Conservation (phyloP, 768 basidiomycete species). For the Pisolithus orientalis region DNA sequence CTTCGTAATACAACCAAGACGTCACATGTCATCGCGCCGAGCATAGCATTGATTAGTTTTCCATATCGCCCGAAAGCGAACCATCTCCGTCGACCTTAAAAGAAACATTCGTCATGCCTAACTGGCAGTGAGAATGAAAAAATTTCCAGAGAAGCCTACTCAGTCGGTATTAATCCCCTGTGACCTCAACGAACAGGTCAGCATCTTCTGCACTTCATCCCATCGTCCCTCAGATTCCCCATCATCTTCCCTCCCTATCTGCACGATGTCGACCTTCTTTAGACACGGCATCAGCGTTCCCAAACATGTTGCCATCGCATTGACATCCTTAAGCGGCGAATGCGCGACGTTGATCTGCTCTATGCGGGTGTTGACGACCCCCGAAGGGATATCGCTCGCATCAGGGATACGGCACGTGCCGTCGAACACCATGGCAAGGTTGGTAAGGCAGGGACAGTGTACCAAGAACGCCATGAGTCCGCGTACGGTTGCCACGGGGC, state of each 20-base stretch:
- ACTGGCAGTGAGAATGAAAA: background rate
- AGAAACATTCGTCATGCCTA: background rate
- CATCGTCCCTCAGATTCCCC: slow-evolving; percentile 3
- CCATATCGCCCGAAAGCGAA: no score
- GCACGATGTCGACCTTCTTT: slow-evolving; percentile 13
- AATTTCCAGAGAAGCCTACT: background rate
- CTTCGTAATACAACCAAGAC: no score
- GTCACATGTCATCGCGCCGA: no score
- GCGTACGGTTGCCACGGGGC: slow-evolving; percentile 12
- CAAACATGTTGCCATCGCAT: slow-evolving; percentile 12
- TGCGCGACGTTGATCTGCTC: slow-evolving; percentile 16
- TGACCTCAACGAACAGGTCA: background rate
- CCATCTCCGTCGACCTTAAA: background rate
- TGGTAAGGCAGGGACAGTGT: slow-evolving; percentile 14
- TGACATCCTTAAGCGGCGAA: slow-evolving; percentile 16
- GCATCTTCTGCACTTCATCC: background rate
- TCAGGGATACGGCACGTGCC: slow-evolving; percentile 6
- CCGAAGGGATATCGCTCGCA: background rate
- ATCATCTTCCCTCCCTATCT: background rate
- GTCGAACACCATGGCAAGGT: slow-evolving; percentile 18
- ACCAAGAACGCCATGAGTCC: slow-evolving; percentile 16
- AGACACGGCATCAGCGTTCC: slow-evolving; percentile 17
- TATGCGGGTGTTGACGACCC: slow-evolving; percentile 12
- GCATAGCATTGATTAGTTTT: no score
- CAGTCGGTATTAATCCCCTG: background rate